Evolutionary conservation across 2,329 filamentous ascomycete species (phyloP).

Genomic region (Mycosphaerella sp.): DNA sequence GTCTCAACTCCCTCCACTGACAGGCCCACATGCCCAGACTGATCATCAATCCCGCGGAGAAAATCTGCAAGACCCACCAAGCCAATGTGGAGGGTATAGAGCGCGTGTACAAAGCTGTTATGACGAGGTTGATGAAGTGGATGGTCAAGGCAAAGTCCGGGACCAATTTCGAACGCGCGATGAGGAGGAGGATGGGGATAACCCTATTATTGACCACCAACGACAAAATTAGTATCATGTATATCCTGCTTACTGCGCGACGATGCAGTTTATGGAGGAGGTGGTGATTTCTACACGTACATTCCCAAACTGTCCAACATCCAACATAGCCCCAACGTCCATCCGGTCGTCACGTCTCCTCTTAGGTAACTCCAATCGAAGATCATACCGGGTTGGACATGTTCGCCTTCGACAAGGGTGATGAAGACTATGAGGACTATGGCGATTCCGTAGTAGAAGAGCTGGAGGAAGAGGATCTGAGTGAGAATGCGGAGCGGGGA

Average conservation of each 20-base stretch:
- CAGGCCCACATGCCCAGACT: slow-evolving; percentile 82
- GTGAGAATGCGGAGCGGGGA: slow-evolving; percentile 60
- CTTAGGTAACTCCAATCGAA: slow-evolving; percentile 58
- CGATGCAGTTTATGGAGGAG: too few species aligned
- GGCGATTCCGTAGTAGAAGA: slow-evolving; percentile 58
- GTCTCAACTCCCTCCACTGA: slow-evolving; percentile 78
- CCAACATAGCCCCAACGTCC: slow-evolving; percentile 64
- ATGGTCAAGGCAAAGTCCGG: slow-evolving; percentile 91
- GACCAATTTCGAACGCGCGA: slow-evolving; percentile 86
- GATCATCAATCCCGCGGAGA: slow-evolving; percentile 57
- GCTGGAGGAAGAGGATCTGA: slow-evolving; percentile 60
- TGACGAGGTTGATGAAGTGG: slow-evolving; percentile 71
- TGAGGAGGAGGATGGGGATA: slow-evolving; percentile 72
- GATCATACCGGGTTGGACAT: slow-evolving; percentile 53
- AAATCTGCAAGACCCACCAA: slow-evolving; percentile 73
- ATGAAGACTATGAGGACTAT: slow-evolving; percentile 60
- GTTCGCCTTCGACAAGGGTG: slow-evolving; percentile 57
- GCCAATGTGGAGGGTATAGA: slow-evolving; percentile 68
- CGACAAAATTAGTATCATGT: background rate
- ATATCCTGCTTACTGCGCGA: too few species aligned
- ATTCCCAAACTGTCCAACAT: slow-evolving; percentile 58
- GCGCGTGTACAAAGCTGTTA: slow-evolving; percentile 72
- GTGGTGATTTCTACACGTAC: slow-evolving; percentile 40
- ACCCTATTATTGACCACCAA: slow-evolving; percentile 54
- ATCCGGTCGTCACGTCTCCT: slow-evolving; percentile 62